A percentile compares a stretch with the other conserved stretches of the same genome.
Conservation (phyloP, 495 filamentous ascomycete species). For the Extremus antarcticus region DNA sequence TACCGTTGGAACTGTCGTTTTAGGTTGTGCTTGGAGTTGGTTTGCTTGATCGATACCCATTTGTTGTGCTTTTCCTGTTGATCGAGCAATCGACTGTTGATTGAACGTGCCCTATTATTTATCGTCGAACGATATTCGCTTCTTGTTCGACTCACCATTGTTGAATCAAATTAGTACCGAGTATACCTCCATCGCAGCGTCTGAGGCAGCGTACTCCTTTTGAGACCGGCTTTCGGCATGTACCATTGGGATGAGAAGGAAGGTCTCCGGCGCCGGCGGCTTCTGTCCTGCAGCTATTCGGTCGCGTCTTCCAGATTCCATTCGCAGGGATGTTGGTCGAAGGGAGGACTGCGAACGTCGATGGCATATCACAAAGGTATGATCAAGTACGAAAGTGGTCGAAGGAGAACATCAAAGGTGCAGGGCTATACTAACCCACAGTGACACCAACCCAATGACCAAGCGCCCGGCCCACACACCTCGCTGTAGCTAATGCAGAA, state of each 20-base stretch:
- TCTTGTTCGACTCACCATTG: background rate
- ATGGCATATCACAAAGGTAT: too few species aligned
- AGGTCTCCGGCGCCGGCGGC: too few species aligned
- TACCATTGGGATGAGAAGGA: too few species aligned
- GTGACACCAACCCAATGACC: background rate
- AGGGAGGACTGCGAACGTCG: too few species aligned
- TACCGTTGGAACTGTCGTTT: too few species aligned
- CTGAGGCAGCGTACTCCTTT: background rate
- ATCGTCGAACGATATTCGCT: background rate
- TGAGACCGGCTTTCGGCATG: background rate
- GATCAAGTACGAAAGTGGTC: too few species aligned
- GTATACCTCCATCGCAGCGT: background rate
- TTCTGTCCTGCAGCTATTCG: too few species aligned
- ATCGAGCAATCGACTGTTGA: background rate
- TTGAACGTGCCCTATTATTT: background rate
- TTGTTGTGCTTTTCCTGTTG: background rate
- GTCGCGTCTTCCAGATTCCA: too few species aligned
- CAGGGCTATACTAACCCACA: too few species aligned
- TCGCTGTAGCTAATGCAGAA: background rate
- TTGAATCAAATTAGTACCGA: background rate
- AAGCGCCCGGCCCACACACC: background rate
- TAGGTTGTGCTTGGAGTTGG: background rate
- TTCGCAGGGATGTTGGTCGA: too few species aligned
- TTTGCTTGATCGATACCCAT: background rate
- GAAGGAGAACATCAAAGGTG: too few species aligned